phyloP scores from a whole-genome alignment of 352 stramenopile species.

The Globisporangium nodosum region DNA sequence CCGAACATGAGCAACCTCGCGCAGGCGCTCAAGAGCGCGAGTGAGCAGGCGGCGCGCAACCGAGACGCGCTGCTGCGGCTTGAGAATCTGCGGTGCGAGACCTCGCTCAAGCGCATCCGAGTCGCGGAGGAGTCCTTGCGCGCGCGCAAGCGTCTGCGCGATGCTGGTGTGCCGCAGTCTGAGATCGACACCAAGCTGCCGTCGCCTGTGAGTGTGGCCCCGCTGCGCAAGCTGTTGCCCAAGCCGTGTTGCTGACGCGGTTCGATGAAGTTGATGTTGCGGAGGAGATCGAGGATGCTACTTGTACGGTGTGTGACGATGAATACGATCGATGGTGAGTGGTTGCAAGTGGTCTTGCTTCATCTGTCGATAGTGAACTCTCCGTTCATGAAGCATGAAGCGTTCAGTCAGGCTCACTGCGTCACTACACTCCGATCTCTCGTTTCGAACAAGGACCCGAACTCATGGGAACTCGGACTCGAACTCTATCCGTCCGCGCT shows the following conservation, averaged over 20 bases:
- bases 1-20: background rate
- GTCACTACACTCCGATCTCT: no score
- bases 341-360: no score
- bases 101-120: slow-evolving; percentile 21
- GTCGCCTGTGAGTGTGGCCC: background rate
- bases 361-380: no score
- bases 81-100: background rate
- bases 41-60: background rate
- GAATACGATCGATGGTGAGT: no score
- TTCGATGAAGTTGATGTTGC: no score
- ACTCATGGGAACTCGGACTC: no score
- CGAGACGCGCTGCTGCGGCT: background rate
- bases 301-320: no score
- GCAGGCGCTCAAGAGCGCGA: background rate
- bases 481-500: no score
- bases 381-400: no score
- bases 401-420: no score
- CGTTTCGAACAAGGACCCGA: no score
- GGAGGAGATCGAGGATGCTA: no score
- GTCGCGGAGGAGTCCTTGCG: slow-evolving; percentile 24
- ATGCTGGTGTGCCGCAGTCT: slow-evolving; percentile 23
- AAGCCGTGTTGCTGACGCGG: background rate
- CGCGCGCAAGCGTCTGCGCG: slow-evolving; percentile 23
- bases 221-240: background rate
- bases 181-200: slow-evolving; percentile 26